phyloP scores from a whole-genome alignment of 1,139 yeast species.

The Tardiomyces blankii region DNA sequence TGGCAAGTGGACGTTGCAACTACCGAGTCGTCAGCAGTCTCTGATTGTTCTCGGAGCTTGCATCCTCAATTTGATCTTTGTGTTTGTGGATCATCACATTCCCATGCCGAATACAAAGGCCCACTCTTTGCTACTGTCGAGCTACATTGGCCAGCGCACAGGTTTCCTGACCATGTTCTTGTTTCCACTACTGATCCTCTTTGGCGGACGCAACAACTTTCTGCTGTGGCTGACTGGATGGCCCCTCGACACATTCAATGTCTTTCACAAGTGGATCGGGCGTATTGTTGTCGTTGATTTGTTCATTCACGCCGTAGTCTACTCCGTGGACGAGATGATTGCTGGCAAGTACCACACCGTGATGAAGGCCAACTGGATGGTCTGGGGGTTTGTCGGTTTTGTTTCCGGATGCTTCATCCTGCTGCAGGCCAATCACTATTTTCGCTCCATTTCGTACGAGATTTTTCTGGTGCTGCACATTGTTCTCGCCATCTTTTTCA shows the following conservation, averaged over 20 bases:
- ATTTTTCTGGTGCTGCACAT: conserved; percentile 50
- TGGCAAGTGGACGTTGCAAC: conserved; percentile 19
- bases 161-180: conserved; percentile 7
- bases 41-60: conserved; percentile 36
- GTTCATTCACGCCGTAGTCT: conserved; percentile 21
- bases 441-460: conserved; percentile 54
- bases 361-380: conserved; percentile 23
- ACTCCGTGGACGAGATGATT: conserved; percentile 7
- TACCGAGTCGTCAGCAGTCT: conserved; percentile 56
- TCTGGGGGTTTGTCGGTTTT: conserved; percentile 45
- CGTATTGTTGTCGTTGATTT: conserved; percentile 41
- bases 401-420: conserved; percentile 32
- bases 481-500: conserved; percentile 41
- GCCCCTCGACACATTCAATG: conserved; percentile 48
- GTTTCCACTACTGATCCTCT: conserved; percentile 39
- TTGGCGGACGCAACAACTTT: conserved; percentile 60
- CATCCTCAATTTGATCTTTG: conserved; percentile 30
- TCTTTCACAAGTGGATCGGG: conserved; percentile 57
- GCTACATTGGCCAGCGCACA: conserved; percentile 7
- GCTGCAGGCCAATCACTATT: conserved; percentile 35
- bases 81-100: conserved; percentile 30
- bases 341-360: conserved; percentile 5
- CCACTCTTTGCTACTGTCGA: conserved; percentile 9
- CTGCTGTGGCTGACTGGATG: conserved; percentile 56
- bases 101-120: conserved; percentile 30